These are phyloP conservation scores for Galerina sulciceps DNA, from an alignment of 768 basidiomycete species.

Conservation along the genomic window DNA sequence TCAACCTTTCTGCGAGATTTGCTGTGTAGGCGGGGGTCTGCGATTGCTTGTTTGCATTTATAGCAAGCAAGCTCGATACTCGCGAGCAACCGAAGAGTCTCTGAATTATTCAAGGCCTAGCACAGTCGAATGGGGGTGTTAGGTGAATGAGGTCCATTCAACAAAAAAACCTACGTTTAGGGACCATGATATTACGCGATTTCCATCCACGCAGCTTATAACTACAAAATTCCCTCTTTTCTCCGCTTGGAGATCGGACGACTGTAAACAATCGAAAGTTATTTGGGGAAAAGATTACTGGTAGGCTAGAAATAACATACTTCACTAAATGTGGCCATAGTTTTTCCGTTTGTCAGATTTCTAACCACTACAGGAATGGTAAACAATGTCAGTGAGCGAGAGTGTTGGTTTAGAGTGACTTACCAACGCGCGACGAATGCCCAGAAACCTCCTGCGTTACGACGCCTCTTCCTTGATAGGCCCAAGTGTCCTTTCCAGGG, in stretches of 20 bases:
- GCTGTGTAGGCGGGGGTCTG: slow-evolving; percentile 68
- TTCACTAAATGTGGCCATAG: slow-evolving; percentile 60
- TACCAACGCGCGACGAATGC: slow-evolving; percentile 82
- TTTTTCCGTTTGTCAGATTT: slow-evolving; percentile 65
- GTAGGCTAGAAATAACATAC: neutral
- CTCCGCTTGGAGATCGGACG: slow-evolving; percentile 61
- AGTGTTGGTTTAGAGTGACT: slow-evolving; percentile 28
- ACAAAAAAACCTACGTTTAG: slow-evolving; percentile 61
- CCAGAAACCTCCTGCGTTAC: slow-evolving; percentile 77
- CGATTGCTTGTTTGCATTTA: slow-evolving; percentile 67
- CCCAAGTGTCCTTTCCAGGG: slow-evolving; percentile 81
- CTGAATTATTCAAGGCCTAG: slow-evolving; percentile 82
- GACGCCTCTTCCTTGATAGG: slow-evolving; percentile 77
- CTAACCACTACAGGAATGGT: slow-evolving; percentile 55
- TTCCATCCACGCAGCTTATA: slow-evolving; percentile 75
- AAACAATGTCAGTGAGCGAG: neutral
- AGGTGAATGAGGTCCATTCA: neutral
- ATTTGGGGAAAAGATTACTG: neutral
- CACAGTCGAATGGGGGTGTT: neutral
- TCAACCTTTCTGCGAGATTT: slow-evolving; percentile 75
- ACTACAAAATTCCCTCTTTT: slow-evolving; percentile 89
- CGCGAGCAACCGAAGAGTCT: slow-evolving; percentile 80
- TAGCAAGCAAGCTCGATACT: slow-evolving; percentile 88
- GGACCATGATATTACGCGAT: slow-evolving; percentile 83
- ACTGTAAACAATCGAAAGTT: neutral